Evolutionary conservation across 2,329 filamentous ascomycete genomes (phyloP), one percentile per base, ranked within the genome.

Genomic region (Tolypocladium paradoxum): DNA sequence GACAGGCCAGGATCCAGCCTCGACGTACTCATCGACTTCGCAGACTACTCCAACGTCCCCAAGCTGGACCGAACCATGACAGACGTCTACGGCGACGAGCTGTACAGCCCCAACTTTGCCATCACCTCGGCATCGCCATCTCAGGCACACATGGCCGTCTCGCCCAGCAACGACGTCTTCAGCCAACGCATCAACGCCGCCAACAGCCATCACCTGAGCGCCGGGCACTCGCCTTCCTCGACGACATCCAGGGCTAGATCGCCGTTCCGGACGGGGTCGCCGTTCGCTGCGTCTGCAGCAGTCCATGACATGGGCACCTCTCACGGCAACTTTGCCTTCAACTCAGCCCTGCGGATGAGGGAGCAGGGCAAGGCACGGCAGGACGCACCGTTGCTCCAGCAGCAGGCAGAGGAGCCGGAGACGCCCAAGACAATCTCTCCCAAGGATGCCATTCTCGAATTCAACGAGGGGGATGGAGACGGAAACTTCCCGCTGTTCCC

Each of bases 341-440:
- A 74, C 49, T 80, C 79, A 4, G 78, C 82, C 3, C 76, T 82
- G 55, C 76, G 78, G 16, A 73, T 82, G 62, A 74, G 83, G 37
- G 82, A 86, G 64, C 77, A 82, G 58, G 73, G 73, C 54, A 83
- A 84, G 62, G 76, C 78, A 6, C 77, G 82, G 61, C 79, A 80
- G 43, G 83, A 84, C 54, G 77, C 77, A 0, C 70, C 71, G 51
- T 64, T 71, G 22, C 4, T 73, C 20, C 72, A 71, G 43, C 69
- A 74, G 22, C 72, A 76, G 36, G 62, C 76, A 56, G 59, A 51
- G 57, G 68, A 77, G 47, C 72, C 75, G 1, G 68, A 76, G 6
- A 78, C 77, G 0, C 77, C 85, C n/a, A 88, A 89, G 69, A 96
- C 92, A 0, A 96, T 99, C 48, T 97, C 92, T 1, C 93, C 92